Conservation (phyloP, 1,284 basidiomycete genomes). For the Phaffia rhodozyma region DNA sequence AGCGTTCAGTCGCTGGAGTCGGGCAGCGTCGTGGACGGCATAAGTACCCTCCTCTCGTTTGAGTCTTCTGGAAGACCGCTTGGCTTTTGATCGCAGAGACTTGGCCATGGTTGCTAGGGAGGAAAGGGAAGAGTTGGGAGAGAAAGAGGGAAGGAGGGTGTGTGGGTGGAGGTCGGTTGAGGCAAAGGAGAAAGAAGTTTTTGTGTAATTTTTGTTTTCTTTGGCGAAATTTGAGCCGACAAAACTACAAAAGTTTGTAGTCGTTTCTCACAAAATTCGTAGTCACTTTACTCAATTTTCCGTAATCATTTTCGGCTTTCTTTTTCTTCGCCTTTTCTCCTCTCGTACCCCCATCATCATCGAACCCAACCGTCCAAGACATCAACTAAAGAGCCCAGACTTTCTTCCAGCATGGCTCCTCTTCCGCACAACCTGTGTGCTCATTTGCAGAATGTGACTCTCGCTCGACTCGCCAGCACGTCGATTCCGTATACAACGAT, state of each 20-base stretch:
- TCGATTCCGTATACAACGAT: slow-evolving; percentile 9
- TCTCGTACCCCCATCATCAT: no score
- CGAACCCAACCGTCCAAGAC: no score
- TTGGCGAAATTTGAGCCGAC: no score
- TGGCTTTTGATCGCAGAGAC: slow-evolving; percentile 77
- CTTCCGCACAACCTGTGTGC: slow-evolving; percentile 14
- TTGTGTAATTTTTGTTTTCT: no score
- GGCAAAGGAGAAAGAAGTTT: neutral
- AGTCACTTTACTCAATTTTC: no score
- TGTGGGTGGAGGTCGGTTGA: slow-evolving; percentile 2
- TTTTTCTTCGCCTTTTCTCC: no score
- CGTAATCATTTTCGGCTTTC: no score
- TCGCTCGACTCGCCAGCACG: slow-evolving; percentile 2
- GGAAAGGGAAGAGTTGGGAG: slow-evolving; percentile 7
- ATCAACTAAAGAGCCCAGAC: no score
- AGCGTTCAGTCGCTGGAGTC: slow-evolving; percentile 60
- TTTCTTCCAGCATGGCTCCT: neutral
- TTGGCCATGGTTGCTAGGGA: slow-evolving; percentile 59
- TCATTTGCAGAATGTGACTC: slow-evolving; percentile 12
- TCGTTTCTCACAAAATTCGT: no score
- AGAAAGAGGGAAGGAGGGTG: neutral
- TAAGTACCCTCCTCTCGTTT: slow-evolving; percentile 76
- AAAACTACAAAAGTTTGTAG: no score
- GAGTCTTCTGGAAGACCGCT: slow-evolving; percentile 68
- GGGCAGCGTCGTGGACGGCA: slow-evolving; percentile 70